Evolutionary conservation across 306 rosid species (phyloP), one percentile per base, ranked within the genome.

Genomic region (Styphnolobium japonicum): DNA sequence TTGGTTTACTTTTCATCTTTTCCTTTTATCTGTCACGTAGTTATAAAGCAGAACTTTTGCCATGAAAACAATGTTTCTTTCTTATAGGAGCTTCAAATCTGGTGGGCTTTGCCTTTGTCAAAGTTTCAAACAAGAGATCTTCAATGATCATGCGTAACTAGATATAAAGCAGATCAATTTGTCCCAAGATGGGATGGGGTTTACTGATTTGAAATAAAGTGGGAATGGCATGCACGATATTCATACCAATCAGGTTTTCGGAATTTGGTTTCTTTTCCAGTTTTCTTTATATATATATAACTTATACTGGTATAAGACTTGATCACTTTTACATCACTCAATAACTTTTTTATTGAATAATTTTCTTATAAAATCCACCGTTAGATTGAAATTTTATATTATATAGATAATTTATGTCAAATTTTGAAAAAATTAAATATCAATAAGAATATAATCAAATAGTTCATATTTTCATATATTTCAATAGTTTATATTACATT

Each of bases 161-260:
- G 72, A 79, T 73, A n/a, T n/a, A 82, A 79, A 76, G 82, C 70
- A 76, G 15, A 80, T 62, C 79, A 27, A 62, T 72, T 53, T 78
- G 78, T 79, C 81, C 12, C 56, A n/a, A n/a, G n/a, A n/a, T n/a
- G n/a, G 27, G 75, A 57, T 36, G 16, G 53, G 5, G 18, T 57
- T 52, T 80, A 42, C 56, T 65, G 87, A 88, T 85, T 83, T 81
- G 82, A 90, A 83, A 80, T 87, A 81, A 85, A 81, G 88, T 53
- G 63, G 51, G 48, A 31, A 23, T 9, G 52, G 48, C 58, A 21
- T 46, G 40, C 73, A 55, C 78, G 11, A 33, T 56, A 33, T 66
- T 12, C 49, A 39, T 31, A 4, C 37, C 3, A 27, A 8, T 23
- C 27, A 22, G 21, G 49, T 14, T 25, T 60, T n/a, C n/a, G n/a